phyloP scores from a whole-genome alignment of 495 filamentous ascomycete genomes.

The Endocarpon pusillum region DNA sequence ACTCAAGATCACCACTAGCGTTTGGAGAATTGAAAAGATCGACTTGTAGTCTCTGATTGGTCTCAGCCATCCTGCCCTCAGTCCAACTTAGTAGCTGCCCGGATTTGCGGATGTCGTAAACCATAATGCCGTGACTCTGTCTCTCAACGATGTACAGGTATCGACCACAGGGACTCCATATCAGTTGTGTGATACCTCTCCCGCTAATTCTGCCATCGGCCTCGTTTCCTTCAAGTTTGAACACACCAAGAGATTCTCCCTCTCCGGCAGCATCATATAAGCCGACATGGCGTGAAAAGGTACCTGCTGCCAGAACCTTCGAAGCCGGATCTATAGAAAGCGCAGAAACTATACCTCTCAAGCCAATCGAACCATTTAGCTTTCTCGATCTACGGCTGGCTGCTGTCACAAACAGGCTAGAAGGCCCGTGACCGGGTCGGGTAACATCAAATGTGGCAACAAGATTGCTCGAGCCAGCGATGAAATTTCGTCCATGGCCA shows the following conservation, averaged over 20 bases:
- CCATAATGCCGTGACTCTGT: slow-evolving; percentile 48
- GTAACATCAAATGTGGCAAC: slow-evolving; percentile 67
- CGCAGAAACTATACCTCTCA: slow-evolving; percentile 68
- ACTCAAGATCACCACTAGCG: slow-evolving; percentile 36
- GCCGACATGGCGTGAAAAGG: slow-evolving; percentile 57
- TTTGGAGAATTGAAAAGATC: slow-evolving; percentile 4
- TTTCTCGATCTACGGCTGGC: slow-evolving; percentile 54
- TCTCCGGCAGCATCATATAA: slow-evolving; percentile 54
- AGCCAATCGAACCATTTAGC: slow-evolving; percentile 55
- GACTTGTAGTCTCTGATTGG: slow-evolving; percentile 54
- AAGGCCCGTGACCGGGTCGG: slow-evolving; percentile 43
- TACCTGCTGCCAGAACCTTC: slow-evolving; percentile 63
- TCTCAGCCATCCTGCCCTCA: slow-evolving; percentile 47
- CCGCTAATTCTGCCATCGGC: slow-evolving; percentile 35
- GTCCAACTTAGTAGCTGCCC: slow-evolving; percentile 53
- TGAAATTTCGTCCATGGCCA: slow-evolving; percentile 35
- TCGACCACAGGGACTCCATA: slow-evolving; percentile 72
- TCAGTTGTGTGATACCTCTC: slow-evolving; percentile 52
- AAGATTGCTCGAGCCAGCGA: slow-evolving; percentile 57
- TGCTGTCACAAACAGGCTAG: slow-evolving; percentile 49
- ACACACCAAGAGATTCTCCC: slow-evolving; percentile 52
- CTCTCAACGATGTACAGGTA: slow-evolving; percentile 84
- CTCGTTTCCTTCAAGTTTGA: slow-evolving; percentile 28
- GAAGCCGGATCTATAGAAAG: slow-evolving; percentile 32
- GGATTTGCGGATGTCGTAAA: slow-evolving; percentile 72